phyloP scores from a whole-genome alignment of 495 filamentous ascomycete species.

The Penicillium roqueforti region DNA sequence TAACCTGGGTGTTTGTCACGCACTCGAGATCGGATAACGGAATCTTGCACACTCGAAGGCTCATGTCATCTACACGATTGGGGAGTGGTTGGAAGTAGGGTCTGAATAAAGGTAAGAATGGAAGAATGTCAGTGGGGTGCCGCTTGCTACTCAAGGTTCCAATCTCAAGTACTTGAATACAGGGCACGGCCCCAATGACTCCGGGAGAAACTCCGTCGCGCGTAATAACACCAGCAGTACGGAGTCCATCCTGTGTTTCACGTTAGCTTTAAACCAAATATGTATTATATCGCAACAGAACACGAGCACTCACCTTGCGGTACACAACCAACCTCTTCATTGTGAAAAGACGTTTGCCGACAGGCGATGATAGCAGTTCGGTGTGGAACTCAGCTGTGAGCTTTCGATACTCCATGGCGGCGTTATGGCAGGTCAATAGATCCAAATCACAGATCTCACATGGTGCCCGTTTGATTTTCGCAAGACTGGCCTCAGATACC shows the following conservation, averaged over 20 bases:
- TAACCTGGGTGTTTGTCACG: constrained; percentile 68
- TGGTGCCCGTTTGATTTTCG: constrained; percentile 78
- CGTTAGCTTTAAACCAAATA: constrained; percentile 13
- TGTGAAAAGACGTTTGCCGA: constrained; percentile 75
- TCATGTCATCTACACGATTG: constrained; percentile 50
- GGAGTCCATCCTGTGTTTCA: constrained; percentile 60
- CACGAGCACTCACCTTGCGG: constrained; percentile 44
- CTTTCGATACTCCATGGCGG: constrained; percentile 70
- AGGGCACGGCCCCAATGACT: constrained; percentile 52
- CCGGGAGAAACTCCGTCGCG: constrained; percentile 64
- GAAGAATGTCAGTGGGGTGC: constrained; percentile 73
- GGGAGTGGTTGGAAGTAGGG: constrained; percentile 58
- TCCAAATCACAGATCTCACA: constrained; percentile 80
- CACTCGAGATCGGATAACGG: constrained; percentile 73
- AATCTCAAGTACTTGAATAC: constrained; percentile 73
- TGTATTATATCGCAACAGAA: neutral
- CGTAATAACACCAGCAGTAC: constrained; percentile 75
- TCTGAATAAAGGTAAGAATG: constrained; percentile 67
- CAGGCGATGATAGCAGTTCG: constrained; percentile 63
- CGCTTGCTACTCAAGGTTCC: constrained; percentile 55
- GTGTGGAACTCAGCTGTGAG: constrained; percentile 71
- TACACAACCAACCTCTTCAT: constrained; percentile 71
- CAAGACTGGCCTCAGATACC: constrained; percentile 85
- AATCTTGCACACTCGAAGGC: constrained; percentile 58
- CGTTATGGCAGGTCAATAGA: constrained; percentile 71